phyloP scores from a whole-genome alignment of 805 yeast species.

The Lipomyces kockii region DNA sequence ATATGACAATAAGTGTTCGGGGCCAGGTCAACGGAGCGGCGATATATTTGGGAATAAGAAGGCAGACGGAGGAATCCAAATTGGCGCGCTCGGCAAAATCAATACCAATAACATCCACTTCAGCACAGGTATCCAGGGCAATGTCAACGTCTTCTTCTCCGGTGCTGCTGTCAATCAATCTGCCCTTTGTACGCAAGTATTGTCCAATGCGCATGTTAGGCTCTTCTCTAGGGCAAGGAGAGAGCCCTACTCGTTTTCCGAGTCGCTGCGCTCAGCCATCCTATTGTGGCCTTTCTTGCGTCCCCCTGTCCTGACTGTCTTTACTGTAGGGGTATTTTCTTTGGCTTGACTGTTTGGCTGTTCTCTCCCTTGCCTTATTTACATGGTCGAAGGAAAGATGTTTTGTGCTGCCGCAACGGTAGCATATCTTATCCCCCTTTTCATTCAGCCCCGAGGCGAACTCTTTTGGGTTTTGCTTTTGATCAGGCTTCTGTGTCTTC shows the following conservation, averaged over 20 bases:
- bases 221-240: too few species aligned
- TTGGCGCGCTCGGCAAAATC: not conserved
- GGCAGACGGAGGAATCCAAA: not conserved
- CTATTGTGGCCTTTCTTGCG: not conserved
- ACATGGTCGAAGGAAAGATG: not conserved
- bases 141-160: not conserved
- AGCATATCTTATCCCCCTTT: too few species aligned
- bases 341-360: not conserved
- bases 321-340: not conserved
- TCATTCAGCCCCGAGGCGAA: too few species aligned
- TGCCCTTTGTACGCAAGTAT: not conserved
- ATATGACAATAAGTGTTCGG: too few species aligned
- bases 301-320: not conserved
- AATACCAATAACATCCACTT: not conserved
- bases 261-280: too few species aligned
- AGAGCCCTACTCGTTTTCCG: too few species aligned
- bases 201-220: not conserved
- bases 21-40: too few species aligned
- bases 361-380: not conserved
- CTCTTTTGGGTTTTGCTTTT: too few species aligned
- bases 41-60: too few species aligned
- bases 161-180: not conserved
- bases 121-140: not conserved
- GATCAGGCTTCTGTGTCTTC: too few species aligned
- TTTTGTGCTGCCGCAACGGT: not conserved